Base-by-base conservation (phyloP, 768 basidiomycete genomes). In the Coprinopsis cinerea region DNA sequence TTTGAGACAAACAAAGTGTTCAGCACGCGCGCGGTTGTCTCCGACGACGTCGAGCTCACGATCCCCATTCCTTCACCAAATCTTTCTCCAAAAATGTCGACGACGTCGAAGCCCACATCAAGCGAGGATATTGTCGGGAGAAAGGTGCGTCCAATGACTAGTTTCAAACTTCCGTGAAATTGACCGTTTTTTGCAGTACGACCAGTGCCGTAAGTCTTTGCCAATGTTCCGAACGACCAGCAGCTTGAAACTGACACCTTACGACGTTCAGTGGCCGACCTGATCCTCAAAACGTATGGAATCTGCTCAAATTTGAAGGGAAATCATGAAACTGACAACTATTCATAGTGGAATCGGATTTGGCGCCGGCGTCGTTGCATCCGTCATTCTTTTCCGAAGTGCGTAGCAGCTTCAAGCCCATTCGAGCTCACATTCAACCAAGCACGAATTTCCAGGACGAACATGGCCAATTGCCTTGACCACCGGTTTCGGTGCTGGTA, bases 301-400 rank as follows among this genome's bases (percentile, higher is more conserved):
- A 17, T 6, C 14, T 6, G 17, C 1, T 40, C 17, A 23, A 35
- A 25, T 43, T 42, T 42, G 13, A 24, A 28, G 15, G 11, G 28
- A 4, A 35, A 14, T 37, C 15, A 6, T 43, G 28, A 3, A 24
- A 27, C 34, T 53, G 25, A 50, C 55, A 62, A 51, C 23, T 44
- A 5, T 28, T 44, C 53, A 17, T 65, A 92, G 90, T 46, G 90
- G 90, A 44, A 80, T 94, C 52, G 92, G 92, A 48, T 89, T 95
- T 67, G 82, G 91, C 61, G 83, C 79, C 30, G 92, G 92, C 53
- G 88, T 95, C 55, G 79, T 94, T 52, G 82, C 85, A 35, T 92
- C 89, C 32, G 92, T 94, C 55, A 80, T 95, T 57, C 75, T 93
- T 66, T 94, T 95, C 82, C 83, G 82, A 67, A 82, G 92, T 95